phyloP scores from a whole-genome alignment of 768 basidiomycete species.

The Lactarius hengduanensis region DNA sequence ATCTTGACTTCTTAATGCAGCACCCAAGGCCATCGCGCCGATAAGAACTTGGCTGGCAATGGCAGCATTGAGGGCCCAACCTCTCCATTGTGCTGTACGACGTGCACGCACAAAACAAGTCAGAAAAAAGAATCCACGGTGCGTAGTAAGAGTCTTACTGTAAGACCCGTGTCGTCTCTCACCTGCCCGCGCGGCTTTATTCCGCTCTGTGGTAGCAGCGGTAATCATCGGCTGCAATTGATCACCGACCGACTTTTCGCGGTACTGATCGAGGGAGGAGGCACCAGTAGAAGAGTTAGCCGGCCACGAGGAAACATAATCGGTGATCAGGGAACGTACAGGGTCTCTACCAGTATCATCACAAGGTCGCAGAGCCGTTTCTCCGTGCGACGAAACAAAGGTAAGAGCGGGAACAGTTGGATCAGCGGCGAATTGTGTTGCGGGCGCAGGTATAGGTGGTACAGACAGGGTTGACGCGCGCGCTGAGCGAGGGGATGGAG shows the following conservation, averaged over 20 bases:
- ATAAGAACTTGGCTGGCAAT: slow-evolving; percentile 33
- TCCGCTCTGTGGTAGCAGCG: neutral
- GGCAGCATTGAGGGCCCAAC: slow-evolving; percentile 29
- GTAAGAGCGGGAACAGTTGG: neutral
- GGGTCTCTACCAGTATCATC: neutral
- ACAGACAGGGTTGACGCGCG: no score
- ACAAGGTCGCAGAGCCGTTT: neutral
- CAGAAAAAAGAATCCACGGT: neutral
- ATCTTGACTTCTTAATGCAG: slow-evolving; percentile 28
- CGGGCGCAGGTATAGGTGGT: neutral
- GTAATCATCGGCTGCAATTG: slow-evolving; percentile 4
- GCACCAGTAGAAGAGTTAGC: neutral
- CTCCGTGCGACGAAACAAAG: slow-evolving; percentile 1
- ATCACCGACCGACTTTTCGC: neutral
- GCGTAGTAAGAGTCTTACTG: no score
- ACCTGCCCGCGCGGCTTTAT: slow-evolving; percentile 4
- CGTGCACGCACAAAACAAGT: neutral
- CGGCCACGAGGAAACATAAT: neutral
- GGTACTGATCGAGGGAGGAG: neutral
- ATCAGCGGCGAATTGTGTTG: neutral
- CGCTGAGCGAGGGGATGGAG: no score
- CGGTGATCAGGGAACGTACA: slow-evolving; percentile 6
- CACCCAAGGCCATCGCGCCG: slow-evolving; percentile 33
- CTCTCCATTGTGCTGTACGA: slow-evolving; percentile 24
- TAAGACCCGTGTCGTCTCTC: neutral